These are phyloP conservation scores for Gossypium armourianum DNA, from an alignment of 441 rosid species.

Conservation along the genomic window DNA sequence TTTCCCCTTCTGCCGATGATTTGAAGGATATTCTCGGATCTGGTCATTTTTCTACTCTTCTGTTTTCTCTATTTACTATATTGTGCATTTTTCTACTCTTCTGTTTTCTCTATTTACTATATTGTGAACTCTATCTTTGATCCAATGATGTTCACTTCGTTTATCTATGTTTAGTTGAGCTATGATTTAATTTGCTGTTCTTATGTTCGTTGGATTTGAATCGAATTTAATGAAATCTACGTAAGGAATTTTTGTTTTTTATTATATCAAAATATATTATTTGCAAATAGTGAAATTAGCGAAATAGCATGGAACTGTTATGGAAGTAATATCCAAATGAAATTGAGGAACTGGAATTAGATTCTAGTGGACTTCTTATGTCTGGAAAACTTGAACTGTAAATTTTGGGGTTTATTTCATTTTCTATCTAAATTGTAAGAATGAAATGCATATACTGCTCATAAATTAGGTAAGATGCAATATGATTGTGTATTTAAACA, in stretches of 20 bases:
- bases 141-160: neutral
- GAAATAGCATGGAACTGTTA: neutral
- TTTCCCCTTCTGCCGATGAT: constrained; percentile 51
- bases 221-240: neutral
- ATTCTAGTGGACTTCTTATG: neutral
- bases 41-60: constrained; percentile 26
- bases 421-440: neutral
- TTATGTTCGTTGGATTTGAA: neutral
- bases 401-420: neutral
- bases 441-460: neutral
- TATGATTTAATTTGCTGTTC: neutral
- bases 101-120: neutral
- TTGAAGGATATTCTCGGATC: constrained; percentile 56
- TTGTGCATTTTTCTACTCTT: neutral
- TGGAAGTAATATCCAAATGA: neutral
- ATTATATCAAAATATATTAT: neutral
- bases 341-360: neutral
- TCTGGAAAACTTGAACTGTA: neutral
- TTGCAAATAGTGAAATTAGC: neutral
- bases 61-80: neutral
- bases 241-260: neutral
- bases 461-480: neutral
- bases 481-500: neutral
- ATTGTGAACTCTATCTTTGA: neutral
- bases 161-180: neutral